Evolutionary conservation across 2,329 filamentous ascomycete genomes (phyloP).

Genomic region (Parastagonospora nodorum): DNA sequence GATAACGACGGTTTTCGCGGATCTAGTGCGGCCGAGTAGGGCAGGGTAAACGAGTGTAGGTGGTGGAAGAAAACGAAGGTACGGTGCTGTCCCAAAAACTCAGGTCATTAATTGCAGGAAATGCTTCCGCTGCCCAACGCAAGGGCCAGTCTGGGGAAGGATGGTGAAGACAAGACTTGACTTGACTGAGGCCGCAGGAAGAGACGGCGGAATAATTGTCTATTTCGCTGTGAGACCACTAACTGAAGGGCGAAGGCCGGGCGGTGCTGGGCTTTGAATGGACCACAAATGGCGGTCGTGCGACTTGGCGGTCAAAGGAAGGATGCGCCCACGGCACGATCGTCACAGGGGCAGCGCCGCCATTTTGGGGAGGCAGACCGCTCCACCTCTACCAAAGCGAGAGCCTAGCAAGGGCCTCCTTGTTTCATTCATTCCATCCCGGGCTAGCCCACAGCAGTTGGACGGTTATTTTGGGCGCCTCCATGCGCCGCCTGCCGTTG

Average conservation of each 20-base stretch:
- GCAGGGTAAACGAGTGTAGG: conserved; percentile 34
- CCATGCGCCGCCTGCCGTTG: conserved; percentile 25
- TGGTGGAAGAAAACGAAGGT: conserved; percentile 20
- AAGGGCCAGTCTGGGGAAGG: conserved; percentile 26
- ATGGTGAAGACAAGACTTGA: conserved; percentile 17
- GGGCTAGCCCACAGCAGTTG: conserved; percentile 1
- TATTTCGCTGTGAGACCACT: not conserved
- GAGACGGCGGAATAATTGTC: conserved; percentile 1
- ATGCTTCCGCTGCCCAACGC: conserved; percentile 17
- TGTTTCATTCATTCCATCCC: conserved; percentile 3
- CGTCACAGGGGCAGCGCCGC: conserved; percentile 24
- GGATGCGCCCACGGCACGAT: conserved; percentile 17
- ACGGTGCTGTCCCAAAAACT: conserved; percentile 12
- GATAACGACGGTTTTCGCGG: conserved; percentile 12
- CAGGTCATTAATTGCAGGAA: conserved; percentile 17
- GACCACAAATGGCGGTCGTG: not conserved
- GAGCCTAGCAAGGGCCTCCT: conserved; percentile 10
- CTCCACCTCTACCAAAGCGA: conserved; percentile 12
- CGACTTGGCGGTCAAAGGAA: not conserved
- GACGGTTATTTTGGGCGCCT: conserved; percentile 27
- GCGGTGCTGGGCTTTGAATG: not conserved
- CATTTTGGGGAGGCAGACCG: conserved; percentile 18
- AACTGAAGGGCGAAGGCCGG: not conserved
- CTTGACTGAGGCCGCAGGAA: conserved; percentile 1
- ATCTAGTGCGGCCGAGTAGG: conserved; percentile 5